A percentile compares a stretch with the other conserved stretches of the same genome.
These are phyloP conservation scores for Septoria petroselini DNA, from an alignment of 2,329 filamentous ascomycete genomes.

Conservation along the genomic window DNA sequence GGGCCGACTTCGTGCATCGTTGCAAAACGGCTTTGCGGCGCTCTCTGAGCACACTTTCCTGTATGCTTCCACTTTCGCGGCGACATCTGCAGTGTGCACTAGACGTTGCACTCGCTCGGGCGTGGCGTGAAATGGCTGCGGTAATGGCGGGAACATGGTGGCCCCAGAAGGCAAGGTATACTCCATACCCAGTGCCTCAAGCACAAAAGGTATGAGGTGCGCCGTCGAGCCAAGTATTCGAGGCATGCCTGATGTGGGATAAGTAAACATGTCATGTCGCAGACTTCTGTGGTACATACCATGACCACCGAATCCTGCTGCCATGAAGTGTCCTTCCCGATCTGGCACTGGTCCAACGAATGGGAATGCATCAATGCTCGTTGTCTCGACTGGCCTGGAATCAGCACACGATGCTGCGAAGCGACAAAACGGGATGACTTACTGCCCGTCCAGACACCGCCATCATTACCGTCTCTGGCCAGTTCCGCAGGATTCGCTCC, in stretches of 20 bases:
- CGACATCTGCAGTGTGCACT: constrained; percentile 19
- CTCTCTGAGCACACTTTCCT: constrained; percentile 16
- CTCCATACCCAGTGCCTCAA: constrained; percentile 27
- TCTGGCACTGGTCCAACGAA: constrained; percentile 32
- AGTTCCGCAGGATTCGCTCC: constrained; percentile 22
- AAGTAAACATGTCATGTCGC: no score
- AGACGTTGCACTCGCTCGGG: constrained; percentile 30
- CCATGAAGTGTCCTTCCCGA: constrained; percentile 30
- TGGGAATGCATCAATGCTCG: constrained; percentile 27
- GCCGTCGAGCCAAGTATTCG: constrained; percentile 36
- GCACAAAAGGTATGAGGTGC: constrained; percentile 30
- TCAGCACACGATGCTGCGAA: no score
- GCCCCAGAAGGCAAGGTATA: constrained; percentile 26
- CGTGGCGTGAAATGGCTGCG: constrained; percentile 34
- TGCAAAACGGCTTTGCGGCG: constrained; percentile 24
- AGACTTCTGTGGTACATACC: constrained; percentile 18
- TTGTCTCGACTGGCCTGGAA: constrained; percentile 17
- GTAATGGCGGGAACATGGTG: constrained; percentile 29
- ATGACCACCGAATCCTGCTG: constrained; percentile 33
- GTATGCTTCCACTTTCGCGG: constrained; percentile 20
- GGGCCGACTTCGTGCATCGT: constrained; percentile 15
- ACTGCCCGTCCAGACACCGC: constrained; percentile 36
- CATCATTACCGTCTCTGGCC: constrained; percentile 26
- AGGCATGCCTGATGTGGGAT: constrained; percentile 32
- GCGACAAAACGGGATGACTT: constrained; percentile 19